phyloP scores from a whole-genome alignment of 108 stramenopile species.

The Cyclotella kingstonii region DNA sequence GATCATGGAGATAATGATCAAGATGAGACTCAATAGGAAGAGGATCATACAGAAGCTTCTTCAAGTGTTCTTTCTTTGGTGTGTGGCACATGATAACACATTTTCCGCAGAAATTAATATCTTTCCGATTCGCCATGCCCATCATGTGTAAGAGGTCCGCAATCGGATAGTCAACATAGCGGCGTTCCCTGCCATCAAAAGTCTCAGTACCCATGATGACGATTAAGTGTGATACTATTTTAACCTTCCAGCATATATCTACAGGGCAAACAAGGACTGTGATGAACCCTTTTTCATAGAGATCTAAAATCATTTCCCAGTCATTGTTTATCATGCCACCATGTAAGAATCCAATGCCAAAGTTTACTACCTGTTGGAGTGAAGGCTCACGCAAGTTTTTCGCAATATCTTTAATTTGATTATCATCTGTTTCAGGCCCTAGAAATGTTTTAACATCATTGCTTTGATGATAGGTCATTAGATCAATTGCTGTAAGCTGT shows the following conservation, averaged over 20 bases:
- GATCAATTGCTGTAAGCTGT: conserved; percentile 96
- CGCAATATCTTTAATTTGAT: conserved; percentile 30
- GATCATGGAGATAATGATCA: conserved; percentile 95
- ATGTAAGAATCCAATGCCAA: conserved; percentile 94
- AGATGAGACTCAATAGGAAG: conserved; percentile 97
- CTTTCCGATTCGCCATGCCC: conserved; percentile 81
- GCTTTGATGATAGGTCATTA: conserved; percentile 90
- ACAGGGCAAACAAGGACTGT: conserved; percentile 87
- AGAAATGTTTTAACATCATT: conserved; percentile 57
- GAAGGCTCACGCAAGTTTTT: conserved; percentile 71
- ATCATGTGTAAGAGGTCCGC: conserved; percentile 94
- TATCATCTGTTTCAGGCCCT: conserved; percentile 28
- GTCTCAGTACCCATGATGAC: conserved; percentile 95
- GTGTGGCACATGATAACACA: conserved; percentile 92
- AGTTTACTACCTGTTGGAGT: conserved; percentile 77
- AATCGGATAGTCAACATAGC: conserved; percentile 94
- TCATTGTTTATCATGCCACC: conserved; percentile 87
- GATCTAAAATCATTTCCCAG: conserved; percentile 60
- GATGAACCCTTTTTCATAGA: conserved; percentile 66
- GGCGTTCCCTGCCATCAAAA: conserved; percentile 91
- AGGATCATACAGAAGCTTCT: conserved; percentile 93
- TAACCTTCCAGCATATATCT: conserved; percentile 86
- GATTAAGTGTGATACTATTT: conserved; percentile 73
- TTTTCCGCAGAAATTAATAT: conserved; percentile 67
- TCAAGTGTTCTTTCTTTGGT: conserved; percentile 92